These are phyloP conservation scores for Talaromyces thailandensis DNA, from an alignment of 495 filamentous ascomycete genomes.

Conservation along the genomic window DNA sequence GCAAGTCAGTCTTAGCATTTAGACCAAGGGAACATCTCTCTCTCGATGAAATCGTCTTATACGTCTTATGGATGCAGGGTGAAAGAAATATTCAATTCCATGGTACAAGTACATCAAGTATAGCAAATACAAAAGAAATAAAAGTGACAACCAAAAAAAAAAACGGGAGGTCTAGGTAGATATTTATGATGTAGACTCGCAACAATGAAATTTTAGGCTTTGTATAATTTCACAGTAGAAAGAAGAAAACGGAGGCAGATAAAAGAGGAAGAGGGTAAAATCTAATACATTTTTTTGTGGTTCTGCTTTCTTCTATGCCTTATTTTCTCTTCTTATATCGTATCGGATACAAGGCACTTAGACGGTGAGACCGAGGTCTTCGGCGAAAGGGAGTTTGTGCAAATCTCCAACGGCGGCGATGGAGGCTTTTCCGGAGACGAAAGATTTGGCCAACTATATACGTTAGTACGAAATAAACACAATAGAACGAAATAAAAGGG, in stretches of 20 bases:
- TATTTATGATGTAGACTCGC: neutral
- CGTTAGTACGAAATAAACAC: constrained; percentile 3
- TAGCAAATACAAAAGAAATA: neutral
- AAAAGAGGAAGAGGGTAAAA: neutral
- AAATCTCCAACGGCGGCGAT: constrained; percentile 85
- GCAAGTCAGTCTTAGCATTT: neutral
- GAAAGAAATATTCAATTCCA: neutral
- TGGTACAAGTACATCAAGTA: neutral
- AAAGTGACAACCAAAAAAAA: neutral
- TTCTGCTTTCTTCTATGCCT: constrained; percentile 7
- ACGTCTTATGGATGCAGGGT: neutral
- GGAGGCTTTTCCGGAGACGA: constrained; percentile 81
- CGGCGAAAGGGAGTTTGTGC: constrained; percentile 78
- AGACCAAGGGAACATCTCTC: no score
- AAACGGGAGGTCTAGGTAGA: neutral
- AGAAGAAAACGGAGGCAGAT: neutral
- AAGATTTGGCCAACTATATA: constrained; percentile 65
- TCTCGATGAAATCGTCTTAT: no score
- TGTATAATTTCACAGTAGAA: neutral
- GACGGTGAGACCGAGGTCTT: constrained; percentile 88
- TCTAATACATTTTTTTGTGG: constrained; percentile 9
- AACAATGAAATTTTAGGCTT: neutral
- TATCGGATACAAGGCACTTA: constrained; percentile 34
- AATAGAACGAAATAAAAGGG: constrained; percentile 1
- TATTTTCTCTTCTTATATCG: neutral